Conservation (phyloP, 1,284 basidiomycete genomes). For the Phylloporus sp. region DNA sequence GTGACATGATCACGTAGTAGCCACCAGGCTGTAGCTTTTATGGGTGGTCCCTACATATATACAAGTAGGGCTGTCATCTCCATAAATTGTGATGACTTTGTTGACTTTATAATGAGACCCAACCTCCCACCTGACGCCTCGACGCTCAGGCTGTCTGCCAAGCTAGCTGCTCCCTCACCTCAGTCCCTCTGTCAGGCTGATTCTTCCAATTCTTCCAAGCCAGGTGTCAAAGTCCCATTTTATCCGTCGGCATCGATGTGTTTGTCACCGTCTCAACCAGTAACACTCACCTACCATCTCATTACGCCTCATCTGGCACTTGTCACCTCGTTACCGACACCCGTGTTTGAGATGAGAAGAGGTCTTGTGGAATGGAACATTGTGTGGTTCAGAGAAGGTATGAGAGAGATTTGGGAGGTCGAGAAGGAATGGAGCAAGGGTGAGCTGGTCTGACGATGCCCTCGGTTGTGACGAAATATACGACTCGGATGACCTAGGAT, state of each 20-base stretch:
- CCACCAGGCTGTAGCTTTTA: too few species aligned
- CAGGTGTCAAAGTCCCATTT: slow-evolving; percentile 24
- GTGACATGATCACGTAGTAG: too few species aligned
- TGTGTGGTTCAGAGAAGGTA: slow-evolving; percentile 82
- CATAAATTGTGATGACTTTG: too few species aligned
- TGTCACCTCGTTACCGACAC: slow-evolving; percentile 80
- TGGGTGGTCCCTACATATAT: too few species aligned
- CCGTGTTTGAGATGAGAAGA: slow-evolving; percentile 76
- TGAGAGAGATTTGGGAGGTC: slow-evolving; percentile 75
- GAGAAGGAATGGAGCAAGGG: slow-evolving; percentile 60
- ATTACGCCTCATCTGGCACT: slow-evolving; percentile 84
- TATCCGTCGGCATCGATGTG: slow-evolving; percentile 49
- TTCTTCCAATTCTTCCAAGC: background rate
- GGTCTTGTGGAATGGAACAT: slow-evolving; percentile 94
- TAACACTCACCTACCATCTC: slow-evolving; percentile 86
- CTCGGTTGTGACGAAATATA: slow-evolving; percentile 8
- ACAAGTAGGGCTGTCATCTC: too few species aligned
- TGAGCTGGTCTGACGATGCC: slow-evolving; percentile 14
- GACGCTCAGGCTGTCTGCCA: too few species aligned
- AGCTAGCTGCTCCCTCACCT: background rate
- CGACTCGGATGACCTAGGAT: background rate
- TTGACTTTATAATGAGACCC: too few species aligned
- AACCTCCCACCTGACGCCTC: too few species aligned
- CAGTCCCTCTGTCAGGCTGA: slow-evolving; percentile 1
- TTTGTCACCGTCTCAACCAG: slow-evolving; percentile 63